Conservation (phyloP, 148 eudicot species). For the Gaultheria prostrata region DNA sequence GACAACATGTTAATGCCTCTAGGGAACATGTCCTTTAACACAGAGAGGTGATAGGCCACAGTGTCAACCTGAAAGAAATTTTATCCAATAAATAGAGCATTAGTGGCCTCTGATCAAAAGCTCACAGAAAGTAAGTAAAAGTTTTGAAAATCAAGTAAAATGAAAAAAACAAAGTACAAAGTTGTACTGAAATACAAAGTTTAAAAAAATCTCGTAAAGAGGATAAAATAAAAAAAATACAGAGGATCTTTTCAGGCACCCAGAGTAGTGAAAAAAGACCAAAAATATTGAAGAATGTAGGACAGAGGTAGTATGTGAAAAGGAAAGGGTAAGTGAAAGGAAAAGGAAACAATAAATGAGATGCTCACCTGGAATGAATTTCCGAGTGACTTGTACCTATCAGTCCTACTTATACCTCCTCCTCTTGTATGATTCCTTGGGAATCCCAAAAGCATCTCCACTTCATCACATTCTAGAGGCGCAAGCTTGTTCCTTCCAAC, state of each 20-base stretch:
- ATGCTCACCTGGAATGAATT: conserved; percentile 82
- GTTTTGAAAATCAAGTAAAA: not conserved
- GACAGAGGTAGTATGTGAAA: not conserved
- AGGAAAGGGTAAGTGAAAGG: not conserved
- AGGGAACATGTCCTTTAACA: conserved; percentile 61
- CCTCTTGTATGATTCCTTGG: conserved; percentile 89
- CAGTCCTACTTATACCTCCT: conserved; percentile 90
- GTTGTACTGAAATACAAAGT: not conserved
- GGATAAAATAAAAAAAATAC: not conserved
- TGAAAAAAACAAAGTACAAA: not conserved
- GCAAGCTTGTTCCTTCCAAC: conserved; percentile 86
- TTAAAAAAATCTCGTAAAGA: not conserved
- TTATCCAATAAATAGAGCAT: not conserved
- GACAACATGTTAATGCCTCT: conserved; percentile 68
- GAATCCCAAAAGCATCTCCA: conserved; percentile 82
- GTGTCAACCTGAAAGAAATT: conserved; percentile 68
- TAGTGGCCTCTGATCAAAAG: not conserved
- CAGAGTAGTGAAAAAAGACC: not conserved
- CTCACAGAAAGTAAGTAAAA: not conserved
- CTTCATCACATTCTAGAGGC: conserved; percentile 85
- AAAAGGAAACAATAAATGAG: not conserved
- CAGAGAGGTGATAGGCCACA: conserved; percentile 89
- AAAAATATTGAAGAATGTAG: not conserved
- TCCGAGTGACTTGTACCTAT: conserved; percentile 81
- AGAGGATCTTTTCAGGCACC: not conserved